A percentile compares a stretch with the other conserved stretches of the same genome.
These are phyloP conservation scores for Conidiobolus incongruus DNA, from an alignment of 371 early-diverging fungal genomes.

Conservation along the genomic window DNA sequence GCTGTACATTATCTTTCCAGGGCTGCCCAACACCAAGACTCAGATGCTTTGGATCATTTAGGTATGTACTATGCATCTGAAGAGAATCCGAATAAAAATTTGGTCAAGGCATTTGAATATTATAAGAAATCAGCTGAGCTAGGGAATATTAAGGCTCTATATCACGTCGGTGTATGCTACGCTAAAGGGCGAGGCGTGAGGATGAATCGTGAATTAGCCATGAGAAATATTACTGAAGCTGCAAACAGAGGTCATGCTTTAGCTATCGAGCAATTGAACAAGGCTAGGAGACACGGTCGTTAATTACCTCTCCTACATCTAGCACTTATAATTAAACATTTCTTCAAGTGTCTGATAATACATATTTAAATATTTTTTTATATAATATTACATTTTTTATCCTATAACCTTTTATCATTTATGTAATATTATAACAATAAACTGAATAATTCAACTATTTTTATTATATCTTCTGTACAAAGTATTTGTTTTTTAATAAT, in stretches of 20 bases:
- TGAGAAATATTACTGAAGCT: background rate
- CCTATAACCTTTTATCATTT: too few relatives aligned
- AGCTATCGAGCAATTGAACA: background rate
- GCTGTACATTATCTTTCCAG: background rate
- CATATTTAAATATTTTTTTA: too few relatives aligned
- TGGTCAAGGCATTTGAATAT: background rate
- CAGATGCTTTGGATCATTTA: background rate
- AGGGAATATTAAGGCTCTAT: background rate
- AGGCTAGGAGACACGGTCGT: background rate
- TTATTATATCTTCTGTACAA: too few relatives aligned
- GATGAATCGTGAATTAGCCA: background rate
- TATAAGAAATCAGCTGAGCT: background rate
- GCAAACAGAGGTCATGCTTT: background rate
- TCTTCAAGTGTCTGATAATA: too few relatives aligned
- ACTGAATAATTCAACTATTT: too few relatives aligned
- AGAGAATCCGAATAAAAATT: background rate
- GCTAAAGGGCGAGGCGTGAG: background rate
- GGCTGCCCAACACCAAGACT: background rate
- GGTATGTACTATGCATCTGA: background rate
- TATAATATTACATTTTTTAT: too few relatives aligned
- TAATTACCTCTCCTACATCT: too few relatives aligned
- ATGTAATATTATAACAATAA: too few relatives aligned
- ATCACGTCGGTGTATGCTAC: background rate
- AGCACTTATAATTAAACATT: too few relatives aligned
- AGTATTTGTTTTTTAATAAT: too few relatives aligned